These are phyloP conservation scores for Irpex rosettiformis DNA, from an alignment of 1,284 basidiomycete species.

Conservation along the genomic window DNA sequence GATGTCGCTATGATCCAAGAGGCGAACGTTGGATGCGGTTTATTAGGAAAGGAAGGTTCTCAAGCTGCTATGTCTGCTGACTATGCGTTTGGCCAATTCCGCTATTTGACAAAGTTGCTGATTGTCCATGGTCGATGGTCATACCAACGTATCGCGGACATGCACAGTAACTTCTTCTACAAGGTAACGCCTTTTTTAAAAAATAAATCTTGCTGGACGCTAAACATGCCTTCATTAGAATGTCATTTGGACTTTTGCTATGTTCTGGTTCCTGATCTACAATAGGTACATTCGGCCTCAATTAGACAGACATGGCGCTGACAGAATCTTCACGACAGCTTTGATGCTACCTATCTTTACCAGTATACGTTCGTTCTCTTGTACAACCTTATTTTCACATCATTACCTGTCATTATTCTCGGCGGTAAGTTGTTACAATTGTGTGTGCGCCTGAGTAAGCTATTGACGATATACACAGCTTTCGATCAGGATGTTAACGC, in stretches of 20 bases:
- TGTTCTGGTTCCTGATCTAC: conserved; percentile 94
- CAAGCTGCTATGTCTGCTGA: conserved; percentile 99
- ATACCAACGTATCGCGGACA: conserved; percentile 94
- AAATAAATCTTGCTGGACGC: too few relatives aligned
- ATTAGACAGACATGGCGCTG: neutral
- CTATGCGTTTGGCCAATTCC: conserved; percentile 97
- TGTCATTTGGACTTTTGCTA: conserved; percentile 86
- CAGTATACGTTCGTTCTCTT: conserved; percentile 93
- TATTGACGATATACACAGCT: conserved; percentile 39
- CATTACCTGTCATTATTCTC: conserved; percentile 86
- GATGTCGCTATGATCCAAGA: conserved; percentile 99
- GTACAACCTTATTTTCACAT: conserved; percentile 93
- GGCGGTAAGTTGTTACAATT: conserved; percentile 55
- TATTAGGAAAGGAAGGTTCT: conserved; percentile 93
- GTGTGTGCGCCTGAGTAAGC: neutral
- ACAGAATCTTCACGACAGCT: conserved; percentile 45
- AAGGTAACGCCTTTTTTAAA: conserved; percentile 53
- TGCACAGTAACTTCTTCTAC: conserved; percentile 98
- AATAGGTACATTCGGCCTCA: conserved; percentile 54
- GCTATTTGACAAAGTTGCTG: conserved; percentile 89
- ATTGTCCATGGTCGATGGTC: conserved; percentile 97
- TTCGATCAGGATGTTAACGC: conserved; percentile 97
- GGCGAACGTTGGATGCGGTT: conserved; percentile 93
- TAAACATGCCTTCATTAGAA: conserved; percentile 46
- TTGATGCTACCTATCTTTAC: conserved; percentile 94